Evolutionary conservation across 352 stramenopile species (phyloP), one percentile per base, ranked within the genome.

Genomic region (Pythium aquatile): DNA sequence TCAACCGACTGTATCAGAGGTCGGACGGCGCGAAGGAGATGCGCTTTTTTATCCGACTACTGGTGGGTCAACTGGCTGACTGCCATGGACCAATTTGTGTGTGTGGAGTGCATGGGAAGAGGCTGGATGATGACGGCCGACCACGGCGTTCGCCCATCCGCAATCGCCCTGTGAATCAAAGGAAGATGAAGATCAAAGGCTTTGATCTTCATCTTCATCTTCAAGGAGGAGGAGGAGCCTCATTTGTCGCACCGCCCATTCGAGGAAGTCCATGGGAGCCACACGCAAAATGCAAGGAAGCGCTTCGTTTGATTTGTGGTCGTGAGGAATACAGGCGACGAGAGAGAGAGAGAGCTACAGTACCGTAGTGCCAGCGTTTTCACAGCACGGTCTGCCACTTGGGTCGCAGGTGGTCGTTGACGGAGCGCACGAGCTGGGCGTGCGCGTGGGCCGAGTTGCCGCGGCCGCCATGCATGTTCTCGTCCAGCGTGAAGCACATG

Each of bases 401-500:
- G 11, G 85, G 85, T 32, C 83, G 81, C 57, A 94, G 70, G 60
- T 94, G 85, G 65, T 92, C 83, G 58, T 94, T 90, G 46, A 94
- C 81, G 3, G 80, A 92, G 29, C 77, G 83, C 39, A 89, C 85
- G 20, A 94, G 63, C 13, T 81, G 72, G 1, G 76, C 80, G 6
- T 84, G 82, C 0, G 85, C 83, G 61, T 84, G 86, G 2, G 70
- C 72, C 1, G 81, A 76, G 57, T 89, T 92, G n/a, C 81, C 82
- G 7, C 83, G 80, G 20, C 85, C 85, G 37, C 85, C 85, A 61
- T 94, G 78, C 68, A 91, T 78, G 59, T 89, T 91, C 57, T 94
- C 85, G 49, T 94, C 85, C 61, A 94, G 70, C 14, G 83, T 92
- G 63, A 94, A 94, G 61, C 85, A 92, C 78, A 94, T 83, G 49